Percentiles rank a stretch among this genome's conserved stretches.
These are phyloP conservation scores for Begonia masoniana DNA, from an alignment of 306 rosid species.

Conservation along the genomic window DNA sequence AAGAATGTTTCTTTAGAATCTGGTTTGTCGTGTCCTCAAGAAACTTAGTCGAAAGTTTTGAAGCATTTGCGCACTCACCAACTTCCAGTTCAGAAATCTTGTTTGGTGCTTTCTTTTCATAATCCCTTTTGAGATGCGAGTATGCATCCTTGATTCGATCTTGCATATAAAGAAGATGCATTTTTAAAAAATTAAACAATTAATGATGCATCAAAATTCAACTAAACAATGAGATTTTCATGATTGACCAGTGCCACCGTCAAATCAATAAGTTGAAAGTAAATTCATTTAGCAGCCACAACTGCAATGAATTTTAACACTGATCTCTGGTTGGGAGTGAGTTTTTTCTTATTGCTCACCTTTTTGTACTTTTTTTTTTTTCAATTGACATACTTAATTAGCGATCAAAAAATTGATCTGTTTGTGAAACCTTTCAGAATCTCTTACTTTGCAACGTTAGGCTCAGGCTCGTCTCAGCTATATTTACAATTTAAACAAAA, in stretches of 20 bases:
- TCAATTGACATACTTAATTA: too few species aligned
- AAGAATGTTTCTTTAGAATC: slow-evolving; percentile 17
- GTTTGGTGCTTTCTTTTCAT: slow-evolving; percentile 20
- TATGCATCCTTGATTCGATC: slow-evolving; percentile 66
- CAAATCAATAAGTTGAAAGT: neutral
- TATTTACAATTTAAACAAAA: too few species aligned
- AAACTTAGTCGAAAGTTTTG: slow-evolving; percentile 17
- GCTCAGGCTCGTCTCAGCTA: too few species aligned
- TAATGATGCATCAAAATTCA: neutral
- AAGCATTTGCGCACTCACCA: slow-evolving; percentile 21
- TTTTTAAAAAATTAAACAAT: neutral
- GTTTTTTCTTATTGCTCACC: too few species aligned
- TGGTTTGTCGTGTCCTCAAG: slow-evolving; percentile 20
- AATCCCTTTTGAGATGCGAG: slow-evolving; percentile 53
- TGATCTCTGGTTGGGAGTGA: too few species aligned
- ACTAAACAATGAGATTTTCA: slow-evolving; percentile 1
- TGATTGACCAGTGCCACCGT: neutral
- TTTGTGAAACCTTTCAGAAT: too few species aligned
- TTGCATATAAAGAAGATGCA: slow-evolving; percentile 14
- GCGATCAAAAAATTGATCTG: too few species aligned
- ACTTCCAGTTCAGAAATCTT: slow-evolving; percentile 22
- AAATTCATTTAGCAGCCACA: neutral
- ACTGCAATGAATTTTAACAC: too few species aligned
- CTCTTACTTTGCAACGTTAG: too few species aligned
- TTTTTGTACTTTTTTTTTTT: too few species aligned